Base-by-base conservation (phyloP, 345 rosid genomes). In the Eucalyptus microcorys region DNA sequence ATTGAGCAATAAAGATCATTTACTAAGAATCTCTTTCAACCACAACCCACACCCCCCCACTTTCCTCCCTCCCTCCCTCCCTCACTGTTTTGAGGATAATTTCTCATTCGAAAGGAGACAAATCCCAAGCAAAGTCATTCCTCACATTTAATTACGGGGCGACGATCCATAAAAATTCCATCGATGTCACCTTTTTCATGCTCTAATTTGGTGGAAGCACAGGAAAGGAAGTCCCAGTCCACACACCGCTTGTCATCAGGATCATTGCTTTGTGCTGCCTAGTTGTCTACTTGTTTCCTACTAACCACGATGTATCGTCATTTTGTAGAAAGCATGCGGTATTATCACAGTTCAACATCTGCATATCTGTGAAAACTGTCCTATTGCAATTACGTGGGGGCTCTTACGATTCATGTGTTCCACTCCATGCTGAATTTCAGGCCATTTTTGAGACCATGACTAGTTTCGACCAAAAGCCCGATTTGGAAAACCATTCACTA, bases 1-100 rank as follows among this genome's bases (percentile, higher is more conserved):
- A 8, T 16, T 68, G 80, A 34, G 80, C 26, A 68, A 68, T 68
- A 34, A 34, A 68, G 13, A 32, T 68, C 42, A 32, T 68, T 68
- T 16, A 68, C 80, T 68, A 32, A 32, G 80, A 32, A 68, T 68
- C 42, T 68, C 80, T 37, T 32, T 16, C 4, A 55, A 2, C 13
- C 26, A 2, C 3, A 1, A 1, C 4, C 26, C 10, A 4, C 9
- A 3, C 4, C 10, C 55, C 24, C 1, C 57, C 7, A 22, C 6
- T 22, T 5, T 5, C 55, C 55, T 21, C 10, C 21, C 52, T 16
- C 10, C 61, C 26, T 22, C 30, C 11, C 61, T 9, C 30, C 27
- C 30, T 55, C 2, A 21, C 27, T 55, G 27, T 55, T 55, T 55
- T 55, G 27, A 22, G 61, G 43, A 9, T 86, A 27, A 59, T 30